Evolutionary conservation across 331 rosid genomes (phyloP).

Genomic region (Telfairia occidentalis): DNA sequence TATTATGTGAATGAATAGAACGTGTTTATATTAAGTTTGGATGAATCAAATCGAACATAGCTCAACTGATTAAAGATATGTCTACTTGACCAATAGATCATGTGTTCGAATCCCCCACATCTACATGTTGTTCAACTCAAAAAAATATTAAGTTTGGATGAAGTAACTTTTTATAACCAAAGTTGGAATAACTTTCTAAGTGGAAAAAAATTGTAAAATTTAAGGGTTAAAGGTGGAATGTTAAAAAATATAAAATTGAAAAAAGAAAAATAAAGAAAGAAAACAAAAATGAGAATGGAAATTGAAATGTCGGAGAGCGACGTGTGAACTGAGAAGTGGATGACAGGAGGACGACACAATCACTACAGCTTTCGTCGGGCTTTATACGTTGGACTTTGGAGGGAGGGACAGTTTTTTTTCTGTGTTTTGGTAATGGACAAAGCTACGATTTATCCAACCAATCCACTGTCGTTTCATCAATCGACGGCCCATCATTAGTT

Average conservation of each 20-base stretch:
- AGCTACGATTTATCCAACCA: neutral
- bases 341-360: constrained; percentile 1
- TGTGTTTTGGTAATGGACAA: neutral
- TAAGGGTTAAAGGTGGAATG: neutral
- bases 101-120: too few species aligned
- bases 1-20: too few species aligned
- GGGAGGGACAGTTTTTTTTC: neutral
- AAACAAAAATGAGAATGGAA: neutral
- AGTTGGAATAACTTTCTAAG: too few species aligned
- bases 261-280: neutral
- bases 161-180: too few species aligned
- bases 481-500: neutral
- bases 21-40: too few species aligned
- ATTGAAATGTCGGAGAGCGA: neutral
- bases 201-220: too few species aligned
- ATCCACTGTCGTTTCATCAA: neutral
- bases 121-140: too few species aligned
- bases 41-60: too few species aligned
- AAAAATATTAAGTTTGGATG: too few species aligned
- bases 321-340: neutral
- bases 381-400: neutral
- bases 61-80: too few species aligned
- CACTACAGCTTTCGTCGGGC: neutral
- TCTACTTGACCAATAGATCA: too few species aligned
- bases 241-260: neutral